phyloP scores from a whole-genome alignment of 2,329 filamentous ascomycete species.

The Teratosphaeria destructans region DNA sequence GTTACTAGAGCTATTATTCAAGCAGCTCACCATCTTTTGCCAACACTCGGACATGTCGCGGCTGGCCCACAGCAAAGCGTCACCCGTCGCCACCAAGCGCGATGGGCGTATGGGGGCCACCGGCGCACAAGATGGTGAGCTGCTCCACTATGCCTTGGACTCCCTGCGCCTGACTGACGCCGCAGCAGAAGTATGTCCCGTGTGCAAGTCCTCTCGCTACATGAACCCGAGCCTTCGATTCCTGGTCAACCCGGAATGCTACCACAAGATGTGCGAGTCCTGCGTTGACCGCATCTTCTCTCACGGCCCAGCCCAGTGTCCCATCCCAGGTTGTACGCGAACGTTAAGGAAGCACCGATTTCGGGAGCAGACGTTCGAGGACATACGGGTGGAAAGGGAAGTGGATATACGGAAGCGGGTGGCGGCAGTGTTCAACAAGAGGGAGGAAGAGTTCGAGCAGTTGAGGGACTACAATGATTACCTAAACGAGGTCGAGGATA shows the following conservation, averaged over 20 bases:
- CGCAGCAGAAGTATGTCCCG: conserved; percentile 68
- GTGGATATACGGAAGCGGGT: conserved; percentile 82
- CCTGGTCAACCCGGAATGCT: conserved; percentile 95
- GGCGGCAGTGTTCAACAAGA: conserved; percentile 67
- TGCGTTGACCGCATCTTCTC: conserved; percentile 94
- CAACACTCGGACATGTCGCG: conserved; percentile 21
- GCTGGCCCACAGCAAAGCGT: conserved; percentile 18
- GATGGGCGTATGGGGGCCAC: not conserved
- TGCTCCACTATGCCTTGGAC: conserved; percentile 4
- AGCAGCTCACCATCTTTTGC: not conserved
- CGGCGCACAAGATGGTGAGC: conserved; percentile 23
- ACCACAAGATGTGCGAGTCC: conserved; percentile 96
- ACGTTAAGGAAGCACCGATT: conserved; percentile 80
- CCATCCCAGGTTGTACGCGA: conserved; percentile 76
- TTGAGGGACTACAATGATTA: conserved; percentile 85
- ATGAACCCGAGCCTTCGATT: conserved; percentile 91
- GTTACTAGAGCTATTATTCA: not conserved
- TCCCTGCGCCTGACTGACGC: not conserved
- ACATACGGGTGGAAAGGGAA: conserved; percentile 80
- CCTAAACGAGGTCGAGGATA: conserved; percentile 80
- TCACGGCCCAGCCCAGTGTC: conserved; percentile 82
- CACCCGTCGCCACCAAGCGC: conserved; percentile 9
- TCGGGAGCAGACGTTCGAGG: conserved; percentile 78
- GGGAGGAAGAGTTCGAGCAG: conserved; percentile 82
- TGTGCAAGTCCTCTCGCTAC: conserved; percentile 95